Percentiles rank a stretch among this genome's conserved stretches.
phyloP scores from a whole-genome alignment of 805 yeast genomes.

The Sungouiozyma intestinalis region DNA sequence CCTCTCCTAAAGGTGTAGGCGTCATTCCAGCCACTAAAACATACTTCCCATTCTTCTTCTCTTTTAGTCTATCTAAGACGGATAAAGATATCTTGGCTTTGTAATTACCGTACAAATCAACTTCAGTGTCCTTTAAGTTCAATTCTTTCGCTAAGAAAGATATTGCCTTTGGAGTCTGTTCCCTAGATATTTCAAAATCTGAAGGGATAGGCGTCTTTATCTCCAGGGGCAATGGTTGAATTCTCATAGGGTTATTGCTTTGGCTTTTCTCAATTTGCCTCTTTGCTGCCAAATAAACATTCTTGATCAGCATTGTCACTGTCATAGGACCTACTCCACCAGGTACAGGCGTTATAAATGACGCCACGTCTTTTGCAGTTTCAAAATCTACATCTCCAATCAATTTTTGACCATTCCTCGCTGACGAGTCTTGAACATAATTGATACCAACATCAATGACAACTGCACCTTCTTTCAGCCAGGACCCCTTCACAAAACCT shows the following conservation, averaged over 20 bases:
- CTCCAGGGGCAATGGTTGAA: conserved; percentile 46
- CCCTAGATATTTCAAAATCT: conserved; percentile 82
- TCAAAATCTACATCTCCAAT: conserved; percentile 94
- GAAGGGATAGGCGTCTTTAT: conserved; percentile 69
- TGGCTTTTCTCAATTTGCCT: conserved; percentile 32
- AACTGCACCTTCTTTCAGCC: conserved; percentile 76
- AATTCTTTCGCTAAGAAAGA: conserved; percentile 65
- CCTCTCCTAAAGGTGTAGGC: conserved; percentile 97
- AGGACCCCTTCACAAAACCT: conserved; percentile 72
- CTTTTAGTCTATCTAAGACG: conserved; percentile 55
- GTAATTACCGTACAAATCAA: conserved; percentile 80
- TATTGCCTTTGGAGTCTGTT: conserved; percentile 79
- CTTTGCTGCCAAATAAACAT: conserved; percentile 73
- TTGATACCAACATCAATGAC: conserved; percentile 95
- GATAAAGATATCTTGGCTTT: conserved; percentile 80
- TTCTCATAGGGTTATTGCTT: conserved; percentile 36
- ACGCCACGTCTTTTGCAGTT: conserved; percentile 48
- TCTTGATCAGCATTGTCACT: conserved; percentile 86
- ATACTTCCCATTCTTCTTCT: conserved; percentile 66
- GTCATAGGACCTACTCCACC: conserved; percentile 99
- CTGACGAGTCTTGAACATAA: conserved; percentile 64
- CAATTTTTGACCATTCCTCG: conserved; percentile 67
- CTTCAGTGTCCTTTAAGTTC: conserved; percentile 67
- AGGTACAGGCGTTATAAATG: conserved; percentile 88
- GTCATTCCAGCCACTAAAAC: conserved; percentile 94